Evolutionary conservation across 306 rosid genomes (phyloP).

Genomic region (Malus asiatica): DNA sequence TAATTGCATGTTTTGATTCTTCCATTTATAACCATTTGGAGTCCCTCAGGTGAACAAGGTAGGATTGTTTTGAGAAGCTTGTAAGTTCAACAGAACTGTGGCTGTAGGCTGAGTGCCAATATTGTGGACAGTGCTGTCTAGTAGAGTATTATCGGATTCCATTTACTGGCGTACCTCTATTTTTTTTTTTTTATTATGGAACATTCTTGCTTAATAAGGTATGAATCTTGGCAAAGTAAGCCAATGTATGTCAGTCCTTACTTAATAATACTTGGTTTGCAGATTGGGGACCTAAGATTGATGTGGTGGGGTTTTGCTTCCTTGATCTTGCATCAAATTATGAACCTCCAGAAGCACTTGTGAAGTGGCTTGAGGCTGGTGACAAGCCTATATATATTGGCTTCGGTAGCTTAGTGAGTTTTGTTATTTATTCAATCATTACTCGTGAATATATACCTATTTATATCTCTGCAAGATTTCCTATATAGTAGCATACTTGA

Average conservation of each 20-base stretch:
- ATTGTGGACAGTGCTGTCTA: background rate
- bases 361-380: slow-evolving; percentile 85
- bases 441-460: background rate
- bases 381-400: slow-evolving; percentile 89
- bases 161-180: background rate
- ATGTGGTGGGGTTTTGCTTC: slow-evolving; percentile 98
- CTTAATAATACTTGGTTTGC: slow-evolving; percentile 30
- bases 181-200: background rate
- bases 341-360: slow-evolving; percentile 74
- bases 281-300: slow-evolving; percentile 98
- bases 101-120: background rate
- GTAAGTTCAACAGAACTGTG: background rate
- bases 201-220: background rate
- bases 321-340: slow-evolving; percentile 97
- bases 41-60: background rate
- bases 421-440: background rate
- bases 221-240: background rate
- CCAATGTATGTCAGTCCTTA: slow-evolving; percentile 1
- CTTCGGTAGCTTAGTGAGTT: slow-evolving; percentile 90
- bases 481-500: background rate
- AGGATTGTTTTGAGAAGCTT: background rate
- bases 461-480: background rate
- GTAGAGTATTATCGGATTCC: background rate
- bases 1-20: slow-evolving; percentile 1
- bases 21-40: slow-evolving; percentile 1